Percentiles rank a stretch among this genome's conserved stretches.
phyloP scores from a whole-genome alignment of 768 basidiomycete species.

The Strobilomyces dryophilus region DNA sequence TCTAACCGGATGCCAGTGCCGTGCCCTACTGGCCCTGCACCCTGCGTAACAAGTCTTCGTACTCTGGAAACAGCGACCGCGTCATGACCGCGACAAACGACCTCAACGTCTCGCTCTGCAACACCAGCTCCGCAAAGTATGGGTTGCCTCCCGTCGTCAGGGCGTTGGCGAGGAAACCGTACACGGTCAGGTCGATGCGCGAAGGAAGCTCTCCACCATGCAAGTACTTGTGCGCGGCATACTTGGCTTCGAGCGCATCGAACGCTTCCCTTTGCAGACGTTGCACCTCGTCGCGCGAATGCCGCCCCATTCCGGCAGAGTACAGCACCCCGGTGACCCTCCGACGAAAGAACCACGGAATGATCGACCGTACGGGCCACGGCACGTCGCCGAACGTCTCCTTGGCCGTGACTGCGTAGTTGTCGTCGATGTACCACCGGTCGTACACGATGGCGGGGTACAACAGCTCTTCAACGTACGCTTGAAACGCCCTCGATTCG shows the following conservation, averaged over 20 bases:
- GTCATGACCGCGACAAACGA: conserved; percentile 25
- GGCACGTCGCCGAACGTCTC: conserved; percentile 14
- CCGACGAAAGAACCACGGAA: conserved; percentile 22
- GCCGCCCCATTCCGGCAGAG: conserved; percentile 27
- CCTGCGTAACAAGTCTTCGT: conserved; percentile 15
- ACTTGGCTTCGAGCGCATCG: conserved; percentile 28
- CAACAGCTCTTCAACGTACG: conserved; percentile 29
- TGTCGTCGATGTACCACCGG: conserved; percentile 29
- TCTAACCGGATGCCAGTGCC: too few relatives aligned
- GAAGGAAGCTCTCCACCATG: conserved; percentile 27
- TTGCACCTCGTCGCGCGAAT: conserved; percentile 31
- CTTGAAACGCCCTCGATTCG: conserved; percentile 34
- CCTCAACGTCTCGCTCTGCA: conserved; percentile 16
- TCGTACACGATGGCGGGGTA: conserved; percentile 28
- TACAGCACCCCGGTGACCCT: conserved; percentile 16
- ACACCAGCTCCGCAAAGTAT: conserved; percentile 22
- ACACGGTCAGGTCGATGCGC: conserved; percentile 26
- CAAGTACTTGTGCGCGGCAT: conserved; percentile 22
- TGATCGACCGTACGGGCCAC: conserved; percentile 20
- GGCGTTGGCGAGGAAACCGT: conserved; percentile 31
- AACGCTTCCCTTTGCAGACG: conserved; percentile 28
- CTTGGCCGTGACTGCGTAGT: conserved; percentile 13
- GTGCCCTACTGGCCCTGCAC: background rate
- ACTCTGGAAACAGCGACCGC: conserved; percentile 25
- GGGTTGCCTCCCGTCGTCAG: conserved; percentile 22